Percentiles rank a stretch among this genome's conserved stretches.
phyloP scores from a whole-genome alignment of 768 basidiomycete genomes.

The Mrakia frigida region DNA sequence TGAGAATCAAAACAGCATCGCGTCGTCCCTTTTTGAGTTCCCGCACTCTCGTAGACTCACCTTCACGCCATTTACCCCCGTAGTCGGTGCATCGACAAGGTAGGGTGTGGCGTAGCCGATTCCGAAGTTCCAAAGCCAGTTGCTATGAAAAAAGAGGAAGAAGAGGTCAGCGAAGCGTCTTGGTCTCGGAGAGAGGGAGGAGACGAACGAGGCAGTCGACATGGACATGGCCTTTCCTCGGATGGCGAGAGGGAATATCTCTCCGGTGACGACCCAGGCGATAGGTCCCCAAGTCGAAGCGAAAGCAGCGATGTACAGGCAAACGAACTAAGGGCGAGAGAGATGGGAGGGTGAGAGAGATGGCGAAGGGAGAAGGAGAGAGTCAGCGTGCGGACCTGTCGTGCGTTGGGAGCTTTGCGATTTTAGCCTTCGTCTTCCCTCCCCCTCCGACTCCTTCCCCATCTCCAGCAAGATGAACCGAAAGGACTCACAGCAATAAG shows the following conservation, averaged over 20 bases:
- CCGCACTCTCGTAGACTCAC: no score
- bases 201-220: constrained; percentile 52
- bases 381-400: neutral
- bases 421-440: no score
- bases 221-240: constrained; percentile 78
- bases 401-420: constrained; percentile 44
- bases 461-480: no score
- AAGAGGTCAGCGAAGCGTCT: neutral
- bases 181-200: neutral
- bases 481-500: no score
- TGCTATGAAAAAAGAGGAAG: neutral
- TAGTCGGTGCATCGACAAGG: constrained; percentile 26
- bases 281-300: no score
- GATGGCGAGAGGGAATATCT: constrained; percentile 64
- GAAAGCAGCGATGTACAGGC: neutral
- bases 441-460: neutral
- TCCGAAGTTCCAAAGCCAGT: constrained; percentile 60
- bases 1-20: no score
- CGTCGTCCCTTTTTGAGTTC: no score
- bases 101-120: constrained; percentile 46
- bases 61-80: constrained; percentile 13
- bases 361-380: no score
- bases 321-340: constrained; percentile 47
- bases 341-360: no score
- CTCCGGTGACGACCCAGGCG: no score